Evolutionary conservation across 1,284 basidiomycete genomes (phyloP).

Genomic region (Athelia psychrophila): DNA sequence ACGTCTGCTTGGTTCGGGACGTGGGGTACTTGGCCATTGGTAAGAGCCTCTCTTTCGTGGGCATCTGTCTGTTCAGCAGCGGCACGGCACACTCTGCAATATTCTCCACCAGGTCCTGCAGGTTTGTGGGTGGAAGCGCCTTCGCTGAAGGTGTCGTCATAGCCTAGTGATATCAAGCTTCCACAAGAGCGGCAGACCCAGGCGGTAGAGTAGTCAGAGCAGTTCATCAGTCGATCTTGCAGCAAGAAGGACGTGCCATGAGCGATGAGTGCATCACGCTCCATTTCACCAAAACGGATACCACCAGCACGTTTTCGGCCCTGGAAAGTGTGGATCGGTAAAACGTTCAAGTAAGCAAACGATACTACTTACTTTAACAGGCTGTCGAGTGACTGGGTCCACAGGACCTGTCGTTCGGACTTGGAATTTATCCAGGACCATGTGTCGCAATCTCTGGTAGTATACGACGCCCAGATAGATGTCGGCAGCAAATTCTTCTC

Average conservation of each 20-base stretch:
- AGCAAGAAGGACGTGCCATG: constrained; percentile 98
- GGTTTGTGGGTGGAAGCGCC: constrained; percentile 49
- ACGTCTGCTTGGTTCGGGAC: constrained; percentile 44
- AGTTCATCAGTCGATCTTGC: constrained; percentile 99
- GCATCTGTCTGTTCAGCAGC: constrained; percentile 62
- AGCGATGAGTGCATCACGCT: constrained; percentile 96
- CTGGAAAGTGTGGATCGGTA: constrained; percentile 35
- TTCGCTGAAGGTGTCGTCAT: constrained; percentile 81
- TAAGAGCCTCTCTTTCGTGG: constrained; percentile 51
- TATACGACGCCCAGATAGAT: constrained; percentile 99
- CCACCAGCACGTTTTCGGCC: constrained; percentile 98
- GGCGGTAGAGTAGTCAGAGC: constrained; percentile 98
- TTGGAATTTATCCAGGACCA: constrained; percentile 99
- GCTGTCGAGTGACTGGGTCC: constrained; percentile 93
- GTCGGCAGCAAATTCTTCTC: constrained; percentile 96
- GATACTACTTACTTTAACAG: constrained; percentile 77
- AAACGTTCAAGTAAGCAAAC: constrained; percentile 1
- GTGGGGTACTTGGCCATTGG: constrained; percentile 42
- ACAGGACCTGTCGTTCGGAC: constrained; percentile 98
- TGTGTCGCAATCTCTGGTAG: constrained; percentile 98
- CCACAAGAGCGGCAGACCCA: constrained; percentile 98
- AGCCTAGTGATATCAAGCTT: constrained; percentile 92
- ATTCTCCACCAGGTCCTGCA: constrained; percentile 78
- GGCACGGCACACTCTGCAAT: constrained; percentile 87
- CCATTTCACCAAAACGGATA: constrained; percentile 99